These are phyloP conservation scores for Metschnikowia continentalis DNA, from an alignment of 805 yeast species.

Conservation along the genomic window DNA sequence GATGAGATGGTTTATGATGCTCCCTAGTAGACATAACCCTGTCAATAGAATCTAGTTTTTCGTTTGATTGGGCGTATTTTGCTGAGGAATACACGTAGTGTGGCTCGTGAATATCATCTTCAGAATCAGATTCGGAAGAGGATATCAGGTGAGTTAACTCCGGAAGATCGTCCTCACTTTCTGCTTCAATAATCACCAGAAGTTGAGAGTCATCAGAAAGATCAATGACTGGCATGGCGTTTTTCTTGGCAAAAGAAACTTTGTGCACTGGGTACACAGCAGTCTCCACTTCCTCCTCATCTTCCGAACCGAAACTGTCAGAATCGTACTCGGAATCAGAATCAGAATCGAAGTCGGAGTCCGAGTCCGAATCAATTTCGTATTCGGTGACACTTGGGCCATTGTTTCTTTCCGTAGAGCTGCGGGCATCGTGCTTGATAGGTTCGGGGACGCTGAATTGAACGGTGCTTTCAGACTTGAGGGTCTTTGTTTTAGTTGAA, in stretches of 20 bases:
- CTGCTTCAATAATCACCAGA: constrained; percentile 14
- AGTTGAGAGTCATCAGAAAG: constrained; percentile 11
- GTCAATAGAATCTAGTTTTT: neutral
- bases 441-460: constrained; percentile 16
- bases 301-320: constrained; percentile 23
- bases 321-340: constrained; percentile 20
- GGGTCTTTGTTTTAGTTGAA: constrained; percentile 26
- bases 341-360: constrained; percentile 23
- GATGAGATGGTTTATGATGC: constrained; percentile 9
- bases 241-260: neutral
- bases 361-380: constrained; percentile 33
- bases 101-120: constrained; percentile 12
- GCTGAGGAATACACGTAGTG: constrained; percentile 9
- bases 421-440: constrained; percentile 5
- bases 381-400: constrained; percentile 36
- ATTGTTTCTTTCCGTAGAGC: constrained; percentile 13
- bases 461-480: constrained; percentile 6
- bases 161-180: constrained; percentile 13
- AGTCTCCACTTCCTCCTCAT: constrained; percentile 18
- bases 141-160: constrained; percentile 15
- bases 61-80: constrained; percentile 6
- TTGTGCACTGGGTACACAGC: neutral
- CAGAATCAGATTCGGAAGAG: constrained; percentile 15
- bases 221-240: constrained; percentile 12
- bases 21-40: neutral